Conservation (phyloP, 2,329 filamentous ascomycete species). For the Aciculosporium take region DNA sequence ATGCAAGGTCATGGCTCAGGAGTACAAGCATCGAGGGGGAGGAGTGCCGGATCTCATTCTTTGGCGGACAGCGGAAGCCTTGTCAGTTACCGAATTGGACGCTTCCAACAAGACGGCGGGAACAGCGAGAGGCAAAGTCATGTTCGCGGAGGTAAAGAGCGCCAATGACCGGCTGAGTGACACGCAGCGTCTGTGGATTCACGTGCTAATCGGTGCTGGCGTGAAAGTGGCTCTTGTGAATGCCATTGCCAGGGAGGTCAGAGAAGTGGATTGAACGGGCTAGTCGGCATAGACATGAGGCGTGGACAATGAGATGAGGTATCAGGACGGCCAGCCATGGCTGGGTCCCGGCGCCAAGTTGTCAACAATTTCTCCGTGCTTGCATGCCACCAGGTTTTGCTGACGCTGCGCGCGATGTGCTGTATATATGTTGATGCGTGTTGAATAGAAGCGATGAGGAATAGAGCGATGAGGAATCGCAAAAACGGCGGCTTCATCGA, state of each 20-base stretch:
- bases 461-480: no score
- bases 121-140: constrained; percentile 41
- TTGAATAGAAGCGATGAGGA: no score
- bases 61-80: constrained; percentile 42
- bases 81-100: background rate
- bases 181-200: constrained; percentile 92
- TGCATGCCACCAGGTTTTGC: background rate
- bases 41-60: constrained; percentile 88
- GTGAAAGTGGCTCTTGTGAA: constrained; percentile 72
- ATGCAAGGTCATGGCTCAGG: constrained; percentile 90
- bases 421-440: no score
- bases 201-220: constrained; percentile 75
- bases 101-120: constrained; percentile 10
- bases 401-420: background rate
- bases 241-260: constrained; percentile 40
- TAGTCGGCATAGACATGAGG: background rate
- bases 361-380: background rate
- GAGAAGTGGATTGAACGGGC: constrained; percentile 21
- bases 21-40: constrained; percentile 74
- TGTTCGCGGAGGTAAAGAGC: constrained; percentile 70
- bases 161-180: constrained; percentile 90
- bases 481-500: no score
- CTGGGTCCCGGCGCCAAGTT: background rate
- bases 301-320: background rate
- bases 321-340: background rate